Base-by-base conservation (phyloP, 352 stramenopile genomes). In the Phytophthora vignae region DNA sequence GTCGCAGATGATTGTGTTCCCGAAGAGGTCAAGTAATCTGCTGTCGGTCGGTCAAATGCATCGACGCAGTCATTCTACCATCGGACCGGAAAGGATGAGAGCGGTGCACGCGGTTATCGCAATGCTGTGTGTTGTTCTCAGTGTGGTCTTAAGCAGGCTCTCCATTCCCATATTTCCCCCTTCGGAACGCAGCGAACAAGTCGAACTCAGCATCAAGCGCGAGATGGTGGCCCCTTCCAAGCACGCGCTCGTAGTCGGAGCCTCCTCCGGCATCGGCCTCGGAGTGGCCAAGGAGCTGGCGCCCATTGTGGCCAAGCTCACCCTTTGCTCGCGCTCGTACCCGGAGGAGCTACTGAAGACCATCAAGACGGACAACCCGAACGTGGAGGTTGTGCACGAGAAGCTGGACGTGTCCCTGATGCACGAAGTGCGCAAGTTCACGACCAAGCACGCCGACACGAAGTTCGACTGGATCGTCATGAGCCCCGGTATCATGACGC, bases 381-480 rank as follows among this genome's bases (percentile, higher is more conserved):
- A 66, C 56, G 56, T 71, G 21, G 64, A 67, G 7, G 65, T 72
- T 4, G 49, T 61, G 21, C 55, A 73, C 50, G 65, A 67, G 27
- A 56, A 56, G 15, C 57, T 73, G 49, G 57, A 73, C 33, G 60
- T 73, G 65, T 62, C 57, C 6, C n/a, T 57, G 25, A 12, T 72
- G 49, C 65, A 59, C 31, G 65, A 73, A 21, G 65, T 73, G 21
- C 65, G 65, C 8, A 49, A 57, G 17, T 67, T 67, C 65, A 73
- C 57, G n/a, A 50, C 19, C 11, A 67, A 52, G 50, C 58, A 73
- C 52, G 21, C 38, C 4, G 50, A 56, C 3, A 58, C 50, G 27
- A 21, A 67, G 64, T 77, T 77, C 48, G 70, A 77, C 22, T 77
- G 55, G 54, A 64, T 77, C 19, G 55, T 77, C 11, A 69, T 74